phyloP scores from a whole-genome alignment of 495 filamentous ascomycete genomes.

The Tricharina praecox region DNA sequence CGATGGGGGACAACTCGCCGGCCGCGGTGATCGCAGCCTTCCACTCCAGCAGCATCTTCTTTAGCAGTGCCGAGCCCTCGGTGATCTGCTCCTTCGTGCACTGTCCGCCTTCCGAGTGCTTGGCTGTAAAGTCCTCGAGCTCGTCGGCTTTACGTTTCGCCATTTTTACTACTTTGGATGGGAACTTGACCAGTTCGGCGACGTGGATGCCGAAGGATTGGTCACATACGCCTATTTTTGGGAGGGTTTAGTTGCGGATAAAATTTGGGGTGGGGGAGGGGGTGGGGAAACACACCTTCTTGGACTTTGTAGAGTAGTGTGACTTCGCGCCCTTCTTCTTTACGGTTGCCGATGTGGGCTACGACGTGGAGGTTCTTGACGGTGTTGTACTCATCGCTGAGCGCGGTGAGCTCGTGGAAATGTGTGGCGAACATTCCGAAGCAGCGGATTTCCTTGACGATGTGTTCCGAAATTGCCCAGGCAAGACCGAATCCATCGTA shows the following conservation, averaged over 20 bases:
- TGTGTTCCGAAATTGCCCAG: slow-evolving; percentile 97
- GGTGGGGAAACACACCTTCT: slow-evolving; percentile 41
- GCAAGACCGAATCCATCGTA: slow-evolving; percentile 97
- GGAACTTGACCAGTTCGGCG: slow-evolving; percentile 94
- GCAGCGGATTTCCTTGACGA: slow-evolving; percentile 83
- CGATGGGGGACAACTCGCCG: slow-evolving; percentile 46
- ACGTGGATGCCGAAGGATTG: slow-evolving; percentile 98
- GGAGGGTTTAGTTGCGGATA: not conserved
- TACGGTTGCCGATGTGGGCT: slow-evolving; percentile 50
- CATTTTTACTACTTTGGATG: slow-evolving; percentile 94
- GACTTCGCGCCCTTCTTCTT: slow-evolving; percentile 55
- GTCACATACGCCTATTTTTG: slow-evolving; percentile 54
- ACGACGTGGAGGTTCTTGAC: slow-evolving; percentile 92
- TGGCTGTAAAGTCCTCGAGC: slow-evolving; percentile 82
- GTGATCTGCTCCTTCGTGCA: slow-evolving; percentile 67
- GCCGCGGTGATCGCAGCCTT: slow-evolving; percentile 64
- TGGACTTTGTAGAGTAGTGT: slow-evolving; percentile 93
- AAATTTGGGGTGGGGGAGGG: too few species aligned
- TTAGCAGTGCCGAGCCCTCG: slow-evolving; percentile 72
- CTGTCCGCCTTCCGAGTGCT: slow-evolving; percentile 36
- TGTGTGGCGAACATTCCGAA: slow-evolving; percentile 93
- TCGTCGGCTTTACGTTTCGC: slow-evolving; percentile 96
- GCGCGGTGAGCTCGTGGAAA: slow-evolving; percentile 90
- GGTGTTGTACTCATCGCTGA: slow-evolving; percentile 66
- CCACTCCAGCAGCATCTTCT: slow-evolving; percentile 73